phyloP scores from a whole-genome alignment of 306 rosid genomes.

The Hippophae rhamnoides region DNA sequence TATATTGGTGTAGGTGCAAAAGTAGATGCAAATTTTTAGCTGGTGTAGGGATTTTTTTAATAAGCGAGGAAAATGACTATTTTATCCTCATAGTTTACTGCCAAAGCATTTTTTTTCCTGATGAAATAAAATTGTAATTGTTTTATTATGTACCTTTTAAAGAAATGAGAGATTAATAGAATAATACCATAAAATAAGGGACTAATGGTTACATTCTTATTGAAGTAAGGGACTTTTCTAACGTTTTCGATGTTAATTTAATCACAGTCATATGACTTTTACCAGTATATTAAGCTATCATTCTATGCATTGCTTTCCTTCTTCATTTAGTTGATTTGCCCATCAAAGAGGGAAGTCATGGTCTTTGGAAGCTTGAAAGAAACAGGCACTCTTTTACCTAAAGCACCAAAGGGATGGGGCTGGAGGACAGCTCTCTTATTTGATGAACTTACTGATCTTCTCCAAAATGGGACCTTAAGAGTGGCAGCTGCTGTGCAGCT shows the following conservation, averaged over 20 bases:
- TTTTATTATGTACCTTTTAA: too few species aligned
- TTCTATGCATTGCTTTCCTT: slow-evolving; percentile 12
- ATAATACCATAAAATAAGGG: too few species aligned
- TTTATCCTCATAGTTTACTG: too few species aligned
- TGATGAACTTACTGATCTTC: slow-evolving; percentile 82
- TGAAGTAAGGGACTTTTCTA: background rate
- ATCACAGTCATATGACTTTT: background rate
- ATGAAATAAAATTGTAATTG: too few species aligned
- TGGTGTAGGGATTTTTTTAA: too few species aligned
- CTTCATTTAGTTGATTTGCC: slow-evolving; percentile 61
- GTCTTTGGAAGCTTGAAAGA: slow-evolving; percentile 86
- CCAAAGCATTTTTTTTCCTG: too few species aligned
- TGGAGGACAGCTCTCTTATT: slow-evolving; percentile 92
- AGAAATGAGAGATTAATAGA: too few species aligned
- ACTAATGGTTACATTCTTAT: too few species aligned
- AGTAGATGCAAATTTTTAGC: too few species aligned
- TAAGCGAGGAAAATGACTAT: too few species aligned
- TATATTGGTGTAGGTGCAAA: too few species aligned
- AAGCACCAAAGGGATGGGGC: slow-evolving; percentile 99
- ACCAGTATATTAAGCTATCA: slow-evolving; percentile 5
- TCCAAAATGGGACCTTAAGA: slow-evolving; percentile 81
- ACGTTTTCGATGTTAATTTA: slow-evolving; percentile 3
- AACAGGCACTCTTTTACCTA: slow-evolving; percentile 90
- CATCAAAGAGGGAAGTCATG: slow-evolving; percentile 90
- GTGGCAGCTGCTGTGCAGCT: slow-evolving; percentile 91